These are phyloP conservation scores for Albophoma yamanashiensis DNA, from an alignment of 2,329 filamentous ascomycete genomes.

Conservation along the genomic window DNA sequence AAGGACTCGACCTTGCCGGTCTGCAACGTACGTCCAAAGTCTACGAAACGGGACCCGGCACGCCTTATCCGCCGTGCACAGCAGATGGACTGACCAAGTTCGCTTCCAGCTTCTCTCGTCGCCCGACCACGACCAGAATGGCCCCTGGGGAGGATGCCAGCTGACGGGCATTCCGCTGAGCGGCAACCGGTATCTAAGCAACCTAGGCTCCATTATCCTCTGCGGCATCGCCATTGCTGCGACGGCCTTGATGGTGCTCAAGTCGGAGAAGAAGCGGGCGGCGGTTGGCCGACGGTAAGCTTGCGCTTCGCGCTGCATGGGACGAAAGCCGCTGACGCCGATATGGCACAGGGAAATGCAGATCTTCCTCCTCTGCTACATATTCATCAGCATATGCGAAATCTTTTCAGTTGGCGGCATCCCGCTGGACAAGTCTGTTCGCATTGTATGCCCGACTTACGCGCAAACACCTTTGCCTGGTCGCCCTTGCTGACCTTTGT, in stretches of 20 bases:
- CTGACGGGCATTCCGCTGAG: constrained; percentile 66
- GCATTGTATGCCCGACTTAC: constrained; percentile 52
- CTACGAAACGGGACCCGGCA: not conserved
- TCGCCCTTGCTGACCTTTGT: constrained; percentile 8
- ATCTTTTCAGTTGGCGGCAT: constrained; percentile 94
- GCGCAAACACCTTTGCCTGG: not conserved
- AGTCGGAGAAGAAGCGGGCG: constrained; percentile 81
- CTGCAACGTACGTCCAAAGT: constrained; percentile 53
- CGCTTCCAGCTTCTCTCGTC: constrained; percentile 38
- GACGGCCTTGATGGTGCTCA: constrained; percentile 58
- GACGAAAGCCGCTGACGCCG: not conserved
- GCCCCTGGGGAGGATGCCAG: constrained; percentile 58
- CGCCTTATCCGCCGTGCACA: constrained; percentile 4
- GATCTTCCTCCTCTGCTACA: constrained; percentile 77
- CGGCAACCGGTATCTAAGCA: constrained; percentile 57
- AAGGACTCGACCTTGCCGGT: constrained; percentile 72
- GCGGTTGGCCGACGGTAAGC: constrained; percentile 80
- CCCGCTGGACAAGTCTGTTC: constrained; percentile 58
- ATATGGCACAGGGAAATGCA: constrained; percentile 72
- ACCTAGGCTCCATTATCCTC: constrained; percentile 86
- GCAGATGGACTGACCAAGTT: constrained; percentile 7
- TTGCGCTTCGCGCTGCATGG: not conserved
- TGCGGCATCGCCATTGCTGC: constrained; percentile 65
- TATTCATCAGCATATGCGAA: constrained; percentile 84
- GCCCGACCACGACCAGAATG: constrained; percentile 45